Base-by-base conservation (phyloP, 1,139 yeast species). In the Taphrina pruni region DNA sequence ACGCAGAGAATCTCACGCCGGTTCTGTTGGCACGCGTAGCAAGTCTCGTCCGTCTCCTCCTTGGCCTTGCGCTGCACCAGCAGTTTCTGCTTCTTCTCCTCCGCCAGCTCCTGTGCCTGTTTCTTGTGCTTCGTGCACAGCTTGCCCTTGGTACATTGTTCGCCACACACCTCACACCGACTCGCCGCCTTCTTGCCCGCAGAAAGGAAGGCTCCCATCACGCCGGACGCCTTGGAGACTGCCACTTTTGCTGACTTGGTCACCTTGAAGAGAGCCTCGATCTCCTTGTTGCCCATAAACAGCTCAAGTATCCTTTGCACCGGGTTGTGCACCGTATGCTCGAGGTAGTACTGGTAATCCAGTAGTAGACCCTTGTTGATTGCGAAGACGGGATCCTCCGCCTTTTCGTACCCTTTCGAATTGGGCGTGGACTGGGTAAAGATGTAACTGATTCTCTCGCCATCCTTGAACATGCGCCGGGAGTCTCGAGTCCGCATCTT, bases 121-220 rank as follows among this genome's bases (percentile, higher is more conserved):
- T 8, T 9, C 26, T 56, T 39, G 57, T 65, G 69, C 41, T 51
- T 41, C 5, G 41, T 5, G 43, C 69, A 65, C 21, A 65, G 58
- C 46, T 64, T 64, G 43, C 69, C 64, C 5, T 50, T 8, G 9
- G 46, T 12, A 21, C 64, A 56, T 17, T 65, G 62, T 5, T 65
- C 56, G 12, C 69, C 64, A 57, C 69, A 65, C 7, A 65, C 54
- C 39, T 45, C 69, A 26, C 69, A 65, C 43, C 54, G 51, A 36
- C 64, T 58, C 58, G 57, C 20, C 21, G 60, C 41, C 58, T 65
- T 65, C 52, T 56, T 57, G 35, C 69, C 69, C 17, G 69, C 62
- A 9, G 52, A 45, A 14, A 65, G 52, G 48, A 65, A 65, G 35
- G 69, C 69, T 20, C 69, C 64, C 69, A 65, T 65, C 43, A 65